These are phyloP conservation scores for Quercus aquifolioides DNA, from an alignment of 306 rosid genomes.

Conservation along the genomic window DNA sequence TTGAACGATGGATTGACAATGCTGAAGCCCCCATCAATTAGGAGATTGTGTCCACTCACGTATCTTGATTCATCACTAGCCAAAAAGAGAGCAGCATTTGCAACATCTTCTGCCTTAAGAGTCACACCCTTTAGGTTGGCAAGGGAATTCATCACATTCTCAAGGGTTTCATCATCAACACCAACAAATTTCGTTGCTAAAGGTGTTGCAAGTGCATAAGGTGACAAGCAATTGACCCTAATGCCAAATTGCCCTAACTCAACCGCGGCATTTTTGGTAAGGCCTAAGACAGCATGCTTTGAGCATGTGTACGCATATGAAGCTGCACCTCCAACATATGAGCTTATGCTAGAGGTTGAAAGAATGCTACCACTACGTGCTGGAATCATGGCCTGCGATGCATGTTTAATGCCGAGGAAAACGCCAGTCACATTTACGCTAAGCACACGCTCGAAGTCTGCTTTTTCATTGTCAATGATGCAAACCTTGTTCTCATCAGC, in stretches of 20 bases:
- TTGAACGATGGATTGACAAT: constrained; percentile 50
- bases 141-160: constrained; percentile 25
- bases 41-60: constrained; percentile 78
- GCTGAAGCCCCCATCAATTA: constrained; percentile 69
- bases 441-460: constrained; percentile 68
- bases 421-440: constrained; percentile 60
- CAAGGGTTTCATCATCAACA: constrained; percentile 37
- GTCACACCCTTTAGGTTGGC: constrained; percentile 66
- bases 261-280: constrained; percentile 67
- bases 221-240: constrained; percentile 77
- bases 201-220: constrained; percentile 60
- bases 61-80: constrained; percentile 71
- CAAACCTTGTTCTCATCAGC: constrained; percentile 36
- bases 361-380: constrained; percentile 49
- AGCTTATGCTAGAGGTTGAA: constrained; percentile 56
- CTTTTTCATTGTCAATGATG: constrained; percentile 56
- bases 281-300: constrained; percentile 69
- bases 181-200: constrained; percentile 47
- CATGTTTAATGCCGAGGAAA: constrained; percentile 73
- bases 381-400: constrained; percentile 64
- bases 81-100: constrained; percentile 73
- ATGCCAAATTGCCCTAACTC: constrained; percentile 83
- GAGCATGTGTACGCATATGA: constrained; percentile 69
- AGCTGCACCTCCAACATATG: constrained; percentile 59
- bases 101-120: constrained; percentile 64